Evolutionary conservation across 2,329 filamentous ascomycete genomes (phyloP), one percentile per base, ranked within the genome.

Genomic region (Sporothrix curviconia): DNA sequence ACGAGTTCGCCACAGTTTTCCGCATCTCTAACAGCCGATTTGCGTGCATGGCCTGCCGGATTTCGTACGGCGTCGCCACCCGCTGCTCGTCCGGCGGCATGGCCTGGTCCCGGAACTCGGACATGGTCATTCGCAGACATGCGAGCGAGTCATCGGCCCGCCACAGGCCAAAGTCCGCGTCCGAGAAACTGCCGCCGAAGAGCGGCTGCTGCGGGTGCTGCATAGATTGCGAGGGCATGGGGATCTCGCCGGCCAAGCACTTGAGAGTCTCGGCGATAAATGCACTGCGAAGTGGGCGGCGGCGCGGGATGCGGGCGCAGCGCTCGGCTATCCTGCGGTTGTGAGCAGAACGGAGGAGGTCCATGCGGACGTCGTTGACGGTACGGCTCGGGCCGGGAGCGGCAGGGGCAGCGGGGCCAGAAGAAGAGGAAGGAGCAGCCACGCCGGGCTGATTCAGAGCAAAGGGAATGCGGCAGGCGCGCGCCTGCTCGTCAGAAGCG

Each of bases 21-120:
- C 42, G 47, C 56, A 56, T 40, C 9, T 12, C 25, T 4, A 11
- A 4, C 22, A 58, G 42, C 24, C 15, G 4, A n/a, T 36, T 46
- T 2, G 2, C 12, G 0, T n/a, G 5, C 40, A 32, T 36, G 7
- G 59, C 59, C 3, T 1, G 2, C 1, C n/a, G 11, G 28, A 60
- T 53, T 49, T 62, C 60, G 2, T 3, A 4, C 6, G 60, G 60
- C 30, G 15, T 34, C 3, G 60, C 56, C n/a, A 61, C 56, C 0
- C 17, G 30, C 14, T 36, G n/a, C 49, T 61, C 60, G 14, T 11
- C 39, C 1, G 24, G 4, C 3, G 58, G 32, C 17, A 61, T 47
- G 5, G 34, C n/a, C 11, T 32, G 40, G 2, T 61, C 60, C 11
- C 55, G 39, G 42, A 17, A 60, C 36, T 56, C 49, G 17, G 39